Percentiles rank a stretch among this genome's conserved stretches.
Evolutionary conservation across 2,329 filamentous ascomycete species (phyloP).

Genomic region (Sclerotinia spermophila): DNA sequence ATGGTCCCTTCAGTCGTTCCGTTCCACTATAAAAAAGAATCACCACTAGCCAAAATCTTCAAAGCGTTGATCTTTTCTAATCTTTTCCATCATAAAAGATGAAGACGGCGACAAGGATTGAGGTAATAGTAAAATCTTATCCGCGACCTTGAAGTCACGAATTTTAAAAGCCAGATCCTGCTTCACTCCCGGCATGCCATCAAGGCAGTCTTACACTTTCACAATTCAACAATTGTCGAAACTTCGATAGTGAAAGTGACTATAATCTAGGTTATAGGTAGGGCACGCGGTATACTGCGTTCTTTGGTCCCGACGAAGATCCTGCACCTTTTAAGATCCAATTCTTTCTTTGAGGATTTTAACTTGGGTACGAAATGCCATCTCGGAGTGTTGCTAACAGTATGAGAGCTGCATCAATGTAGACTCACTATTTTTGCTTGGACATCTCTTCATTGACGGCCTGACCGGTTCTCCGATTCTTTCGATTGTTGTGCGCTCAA

Average conservation of each 20-base stretch:
- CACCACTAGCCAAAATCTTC: neutral
- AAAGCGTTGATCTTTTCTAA: neutral
- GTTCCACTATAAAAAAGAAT: neutral
- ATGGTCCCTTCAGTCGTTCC: neutral
- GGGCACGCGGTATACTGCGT: neutral
- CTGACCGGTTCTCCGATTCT: neutral
- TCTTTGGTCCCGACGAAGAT: neutral
- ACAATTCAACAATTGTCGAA: neutral
- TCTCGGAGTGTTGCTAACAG: neutral
- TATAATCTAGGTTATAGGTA: neutral
- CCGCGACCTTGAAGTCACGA: neutral
- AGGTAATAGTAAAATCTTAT: neutral
- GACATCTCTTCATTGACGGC: neutral
- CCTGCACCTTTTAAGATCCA: neutral
- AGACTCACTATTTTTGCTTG: neutral
- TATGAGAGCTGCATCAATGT: accelerated
- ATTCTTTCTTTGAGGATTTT: neutral
- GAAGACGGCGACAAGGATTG: too few species aligned
- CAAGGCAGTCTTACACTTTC: neutral
- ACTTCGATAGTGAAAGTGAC: neutral
- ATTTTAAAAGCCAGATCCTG: neutral
- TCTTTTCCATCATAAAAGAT: neutral
- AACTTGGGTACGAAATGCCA: neutral
- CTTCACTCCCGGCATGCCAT: neutral
- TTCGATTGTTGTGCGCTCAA: neutral